Base-by-base conservation (phyloP, 257 asterid genomes). In the Solanum arcanum region DNA sequence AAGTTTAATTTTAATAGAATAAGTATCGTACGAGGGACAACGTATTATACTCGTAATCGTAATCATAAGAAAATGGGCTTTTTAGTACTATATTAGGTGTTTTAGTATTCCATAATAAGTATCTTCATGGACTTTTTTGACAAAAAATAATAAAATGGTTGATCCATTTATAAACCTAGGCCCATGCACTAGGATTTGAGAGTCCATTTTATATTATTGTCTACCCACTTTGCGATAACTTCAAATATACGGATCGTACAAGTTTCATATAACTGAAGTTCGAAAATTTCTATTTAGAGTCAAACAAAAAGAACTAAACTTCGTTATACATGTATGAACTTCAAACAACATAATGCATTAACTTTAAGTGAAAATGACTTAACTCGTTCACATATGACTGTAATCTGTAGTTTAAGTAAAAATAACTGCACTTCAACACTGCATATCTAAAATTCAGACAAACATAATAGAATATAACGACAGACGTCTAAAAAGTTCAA, bases 151-250 rank as follows among this genome's bases (percentile, higher is more conserved):
- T 3, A 46, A 49, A 49, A 49, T 49, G 60, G 23, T 25, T 66
- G 74, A 70, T 33, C 44, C 78, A 72, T 72, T 72, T 72, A 72
- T 18, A 72, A 72, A 73, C 81, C 9, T 5, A 73, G 81, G 81
- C 81, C 47, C 47, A 13, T 27, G 74, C 4, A 68, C n/a, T 18
- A 7, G 64, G n/a, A 56, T 16, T 52, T 52, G 62, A 49, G 59
- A 5, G 59, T 66, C 7, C 29, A 66, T 25, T 25, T 12, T 25
- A 12, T 25, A 12, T 25, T 12, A 3, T n/a, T 5, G 11, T 15
- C 13, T 70, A 31, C 35, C 39, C 13, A 31, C 44, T 18, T 72
- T 37, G 44, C 20, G 33, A 33, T 20, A 72, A 16, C 25, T 72
- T 72, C 8, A 9, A 4, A 70, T 5, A 72, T 33, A 16, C 2